Evolutionary conservation across 2,329 filamentous ascomycete species (phyloP).

Genomic region (Xylaria digitata): DNA sequence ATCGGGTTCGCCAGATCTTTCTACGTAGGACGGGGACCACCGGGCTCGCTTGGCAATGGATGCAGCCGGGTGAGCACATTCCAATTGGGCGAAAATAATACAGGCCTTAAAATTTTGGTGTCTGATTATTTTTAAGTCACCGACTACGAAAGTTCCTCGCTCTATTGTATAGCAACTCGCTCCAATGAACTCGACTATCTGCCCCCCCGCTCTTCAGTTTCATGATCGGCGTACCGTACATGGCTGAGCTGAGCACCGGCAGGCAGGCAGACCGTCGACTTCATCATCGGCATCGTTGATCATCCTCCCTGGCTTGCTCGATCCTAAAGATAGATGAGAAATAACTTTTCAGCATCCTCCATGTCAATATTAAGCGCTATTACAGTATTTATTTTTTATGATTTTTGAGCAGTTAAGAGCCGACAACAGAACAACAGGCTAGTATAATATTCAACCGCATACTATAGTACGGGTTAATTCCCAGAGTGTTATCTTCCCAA

Average conservation of each 20-base stretch:
- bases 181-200: slow-evolving; percentile 2
- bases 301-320: background rate
- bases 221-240: slow-evolving; percentile 20
- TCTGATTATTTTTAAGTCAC: slow-evolving; percentile 7
- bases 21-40: slow-evolving; percentile 11
- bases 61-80: slow-evolving; percentile 5
- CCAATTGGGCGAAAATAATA: slow-evolving; percentile 19
- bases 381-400: background rate
- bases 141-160: background rate
- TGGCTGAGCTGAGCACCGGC: slow-evolving; percentile 17
- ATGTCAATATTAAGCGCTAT: slow-evolving; percentile 2
- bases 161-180: slow-evolving; percentile 6
- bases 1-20: slow-evolving; percentile 24
- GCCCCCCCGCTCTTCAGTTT: slow-evolving; percentile 6
- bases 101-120: slow-evolving; percentile 11
- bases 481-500: background rate
- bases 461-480: no score
- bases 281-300: slow-evolving; percentile 5
- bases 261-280: slow-evolving; percentile 19
- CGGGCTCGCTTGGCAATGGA: slow-evolving; percentile 10
- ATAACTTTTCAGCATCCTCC: background rate
- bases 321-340: background rate
- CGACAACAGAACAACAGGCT: background rate
- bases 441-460: background rate
- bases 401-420: background rate